Conservation (phyloP, 805 yeast species). For the Henningerozyma blattae region DNA sequence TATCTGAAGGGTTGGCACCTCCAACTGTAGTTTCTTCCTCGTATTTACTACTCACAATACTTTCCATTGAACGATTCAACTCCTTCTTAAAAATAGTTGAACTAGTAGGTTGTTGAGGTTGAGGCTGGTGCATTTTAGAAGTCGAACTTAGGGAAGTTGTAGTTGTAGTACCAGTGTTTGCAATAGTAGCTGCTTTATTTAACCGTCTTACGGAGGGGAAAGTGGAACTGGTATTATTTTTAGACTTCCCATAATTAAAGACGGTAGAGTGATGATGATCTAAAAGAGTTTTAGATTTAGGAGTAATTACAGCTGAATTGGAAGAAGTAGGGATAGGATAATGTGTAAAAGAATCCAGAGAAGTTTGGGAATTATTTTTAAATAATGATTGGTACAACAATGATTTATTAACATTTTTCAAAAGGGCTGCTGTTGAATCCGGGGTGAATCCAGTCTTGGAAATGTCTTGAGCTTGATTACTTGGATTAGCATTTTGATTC, state of each 20-base stretch:
- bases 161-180: background rate
- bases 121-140: background rate
- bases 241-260: conserved; percentile 11
- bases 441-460: too few relatives aligned
- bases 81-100: too few relatives aligned
- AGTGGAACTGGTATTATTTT: conserved; percentile 3
- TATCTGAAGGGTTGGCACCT: conserved; percentile 13
- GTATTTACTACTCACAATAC: too few relatives aligned
- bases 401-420: conserved; percentile 18
- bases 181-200: conserved; percentile 1
- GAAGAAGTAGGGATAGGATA: conserved; percentile 4
- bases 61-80: too few relatives aligned
- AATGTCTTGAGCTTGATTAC: too few relatives aligned
- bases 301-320: conserved; percentile 22
- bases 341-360: conserved; percentile 11
- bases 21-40: conserved; percentile 5
- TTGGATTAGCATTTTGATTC: too few relatives aligned
- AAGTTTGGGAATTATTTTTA: conserved; percentile 11
- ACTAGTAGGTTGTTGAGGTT: conserved; percentile 1
- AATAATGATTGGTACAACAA: conserved; percentile 16
- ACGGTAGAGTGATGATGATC: conserved; percentile 18
- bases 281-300: conserved; percentile 24
- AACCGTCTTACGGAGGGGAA: conserved; percentile 1
- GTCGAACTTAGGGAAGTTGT: background rate
- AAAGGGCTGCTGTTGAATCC: conserved; percentile 14